Percentiles rank a stretch among this genome's conserved stretches.
Evolutionary conservation across 257 asterid species (phyloP).

Genomic region (Datura wrightii): DNA sequence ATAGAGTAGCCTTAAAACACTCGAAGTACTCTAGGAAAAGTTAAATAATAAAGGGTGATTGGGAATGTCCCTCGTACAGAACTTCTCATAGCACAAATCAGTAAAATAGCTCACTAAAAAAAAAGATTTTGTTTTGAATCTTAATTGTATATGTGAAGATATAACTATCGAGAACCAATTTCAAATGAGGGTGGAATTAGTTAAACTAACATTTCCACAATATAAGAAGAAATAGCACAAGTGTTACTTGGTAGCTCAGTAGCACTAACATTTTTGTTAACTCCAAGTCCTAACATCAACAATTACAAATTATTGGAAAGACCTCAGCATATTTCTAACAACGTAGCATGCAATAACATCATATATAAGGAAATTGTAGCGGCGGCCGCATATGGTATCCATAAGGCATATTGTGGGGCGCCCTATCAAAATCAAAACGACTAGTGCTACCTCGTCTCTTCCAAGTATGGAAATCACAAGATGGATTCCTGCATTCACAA

Average conservation of each 20-base stretch:
- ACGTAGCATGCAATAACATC: neutral
- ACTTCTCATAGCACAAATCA: neutral
- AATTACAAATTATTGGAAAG: neutral
- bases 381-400: neutral
- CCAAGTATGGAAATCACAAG: constrained; percentile 28
- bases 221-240: no score
- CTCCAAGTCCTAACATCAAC: neutral
- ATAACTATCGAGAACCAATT: neutral
- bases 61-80: no score
- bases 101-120: neutral
- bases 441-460: constrained; percentile 15
- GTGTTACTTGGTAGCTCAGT: neutral
- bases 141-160: neutral
- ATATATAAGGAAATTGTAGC: neutral
- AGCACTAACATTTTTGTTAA: neutral
- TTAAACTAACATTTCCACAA: no score
- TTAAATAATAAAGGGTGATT: no score
- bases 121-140: neutral
- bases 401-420: neutral
- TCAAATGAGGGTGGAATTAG: neutral
- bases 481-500: neutral
- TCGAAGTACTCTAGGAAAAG: no score
- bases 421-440: neutral
- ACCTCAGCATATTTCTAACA: neutral
- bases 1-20: neutral